These are phyloP conservation scores for Fragilariopsis cylindrus DNA, from an alignment of 108 stramenopile species.

Conservation along the genomic window DNA sequence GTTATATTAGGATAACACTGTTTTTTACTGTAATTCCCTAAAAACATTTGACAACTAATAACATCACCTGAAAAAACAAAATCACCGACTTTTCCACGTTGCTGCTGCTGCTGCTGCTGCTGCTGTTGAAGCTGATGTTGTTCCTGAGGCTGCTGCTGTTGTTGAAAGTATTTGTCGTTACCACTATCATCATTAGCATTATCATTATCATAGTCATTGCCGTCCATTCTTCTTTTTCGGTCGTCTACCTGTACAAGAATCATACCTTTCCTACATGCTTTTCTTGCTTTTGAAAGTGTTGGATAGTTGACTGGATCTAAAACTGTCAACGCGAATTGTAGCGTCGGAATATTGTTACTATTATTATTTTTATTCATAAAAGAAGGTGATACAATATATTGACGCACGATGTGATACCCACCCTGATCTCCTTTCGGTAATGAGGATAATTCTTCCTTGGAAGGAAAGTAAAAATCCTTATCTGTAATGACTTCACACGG, in stretches of 20 bases:
- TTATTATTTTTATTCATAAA: background rate
- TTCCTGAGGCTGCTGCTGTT: too few relatives aligned
- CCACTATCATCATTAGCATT: background rate
- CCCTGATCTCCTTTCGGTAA: slow-evolving; percentile 7
- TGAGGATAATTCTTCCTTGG: background rate
- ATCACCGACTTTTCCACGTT: slow-evolving; percentile 52
- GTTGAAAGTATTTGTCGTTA: background rate
- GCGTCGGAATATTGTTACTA: slow-evolving; percentile 6
- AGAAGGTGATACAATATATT: background rate
- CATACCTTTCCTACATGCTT: slow-evolving; percentile 61
- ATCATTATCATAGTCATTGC: background rate
- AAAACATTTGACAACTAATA: slow-evolving; percentile 51
- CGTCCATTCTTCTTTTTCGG: background rate
- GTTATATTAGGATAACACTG: slow-evolving; percentile 30
- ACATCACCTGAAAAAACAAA: slow-evolving; percentile 60
- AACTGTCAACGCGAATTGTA: slow-evolving; percentile 63
- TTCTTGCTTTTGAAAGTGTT: slow-evolving; percentile 59
- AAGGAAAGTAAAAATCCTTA: slow-evolving; percentile 4
- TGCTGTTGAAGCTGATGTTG: too few relatives aligned
- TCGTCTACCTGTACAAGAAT: slow-evolving; percentile 36
- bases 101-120: too few relatives aligned
- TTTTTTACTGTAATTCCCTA: slow-evolving; percentile 11
- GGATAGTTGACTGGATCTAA: slow-evolving; percentile 62
- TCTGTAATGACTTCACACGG: background rate
- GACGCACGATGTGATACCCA: slow-evolving; percentile 4